A percentile compares a stretch with the other conserved stretches of the same genome.
phyloP scores from a whole-genome alignment of 306 rosid genomes.

The Casuarina glauca region DNA sequence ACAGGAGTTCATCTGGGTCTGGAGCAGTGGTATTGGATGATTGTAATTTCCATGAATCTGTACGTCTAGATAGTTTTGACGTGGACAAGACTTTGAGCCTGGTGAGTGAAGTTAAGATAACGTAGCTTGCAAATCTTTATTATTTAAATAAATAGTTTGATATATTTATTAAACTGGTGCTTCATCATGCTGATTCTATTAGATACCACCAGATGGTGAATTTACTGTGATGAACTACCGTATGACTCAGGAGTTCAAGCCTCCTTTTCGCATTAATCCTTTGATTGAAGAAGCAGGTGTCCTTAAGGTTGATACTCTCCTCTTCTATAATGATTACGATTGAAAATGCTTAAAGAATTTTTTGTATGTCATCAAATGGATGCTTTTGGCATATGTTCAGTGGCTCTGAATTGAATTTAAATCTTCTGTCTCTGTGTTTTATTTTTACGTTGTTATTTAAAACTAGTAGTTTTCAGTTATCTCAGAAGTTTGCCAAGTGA shows the following conservation, averaged over 20 bases:
- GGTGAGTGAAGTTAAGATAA: slow-evolving; percentile 44
- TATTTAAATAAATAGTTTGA: not conserved
- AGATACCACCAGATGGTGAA: slow-evolving; percentile 86
- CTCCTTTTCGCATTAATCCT: slow-evolving; percentile 79
- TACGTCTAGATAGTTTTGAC: slow-evolving; percentile 77
- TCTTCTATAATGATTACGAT: not conserved
- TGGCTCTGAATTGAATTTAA: not conserved
- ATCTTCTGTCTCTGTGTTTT: not conserved
- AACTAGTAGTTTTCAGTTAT: not conserved
- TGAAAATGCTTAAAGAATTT: not conserved
- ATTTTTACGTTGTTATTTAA: not conserved
- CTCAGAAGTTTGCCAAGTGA: not conserved
- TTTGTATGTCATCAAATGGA: not conserved
- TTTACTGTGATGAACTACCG: slow-evolving; percentile 91
- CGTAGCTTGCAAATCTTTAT: not conserved
- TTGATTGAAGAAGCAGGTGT: slow-evolving; percentile 74
- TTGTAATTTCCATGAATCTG: slow-evolving; percentile 92
- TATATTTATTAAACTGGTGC: slow-evolving; percentile 10
- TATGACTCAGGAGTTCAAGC: slow-evolving; percentile 78
- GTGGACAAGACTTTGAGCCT: slow-evolving; percentile 65
- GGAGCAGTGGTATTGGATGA: slow-evolving; percentile 79
- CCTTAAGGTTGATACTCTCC: slow-evolving; percentile 51
- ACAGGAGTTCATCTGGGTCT: slow-evolving; percentile 64
- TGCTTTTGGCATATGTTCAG: not conserved
- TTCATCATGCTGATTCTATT: slow-evolving; percentile 25